Evolutionary conservation across 2,329 filamentous ascomycete species (phyloP).

Genomic region (Microdochium bolleyi): DNA sequence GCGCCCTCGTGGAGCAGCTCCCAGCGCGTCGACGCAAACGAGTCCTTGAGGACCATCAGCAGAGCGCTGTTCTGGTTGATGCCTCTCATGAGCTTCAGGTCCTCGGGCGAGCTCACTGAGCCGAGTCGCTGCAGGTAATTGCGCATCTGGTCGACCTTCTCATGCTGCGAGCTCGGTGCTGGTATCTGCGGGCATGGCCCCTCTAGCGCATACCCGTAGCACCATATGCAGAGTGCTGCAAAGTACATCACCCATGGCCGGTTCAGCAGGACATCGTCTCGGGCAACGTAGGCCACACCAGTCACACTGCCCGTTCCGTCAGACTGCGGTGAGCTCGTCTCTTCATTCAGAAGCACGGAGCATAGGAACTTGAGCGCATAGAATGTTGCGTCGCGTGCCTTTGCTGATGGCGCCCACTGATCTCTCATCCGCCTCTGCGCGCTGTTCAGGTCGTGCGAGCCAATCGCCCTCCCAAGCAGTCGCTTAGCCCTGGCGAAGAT

Average conservation of each 20-base stretch:
- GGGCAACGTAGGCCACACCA: constrained; percentile 61
- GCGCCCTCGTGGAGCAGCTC: constrained; percentile 86
- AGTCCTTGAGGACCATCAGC: constrained; percentile 71
- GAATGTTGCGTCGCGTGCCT: constrained; percentile 83
- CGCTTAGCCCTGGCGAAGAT: constrained; percentile 86
- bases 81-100: constrained; percentile 63
- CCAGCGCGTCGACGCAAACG: constrained; percentile 80
- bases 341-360: constrained; percentile 67
- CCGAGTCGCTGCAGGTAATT: constrained; percentile 68
- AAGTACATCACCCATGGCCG: constrained; percentile 95
- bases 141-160: constrained; percentile 71
- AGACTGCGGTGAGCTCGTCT: constrained; percentile 26
- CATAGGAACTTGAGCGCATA: constrained; percentile 85
- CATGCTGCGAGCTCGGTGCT: constrained; percentile 49
- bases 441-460: constrained; percentile 68
- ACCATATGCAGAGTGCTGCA: constrained; percentile 87
- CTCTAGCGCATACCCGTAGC: constrained; percentile 85
- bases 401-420: constrained; percentile 79
- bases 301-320: constrained; percentile 25
- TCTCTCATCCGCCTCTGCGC: constrained; percentile 81
- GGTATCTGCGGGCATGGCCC: constrained; percentile 55
- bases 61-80: constrained; percentile 79
- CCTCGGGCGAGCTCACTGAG: constrained; percentile 65
- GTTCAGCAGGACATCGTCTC: constrained; percentile 84
- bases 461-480: constrained; percentile 78